Percentiles rank a stretch among this genome's conserved stretches.
phyloP scores from a whole-genome alignment of 495 filamentous ascomycete genomes.

The Lindgomyces ingoldianus region DNA sequence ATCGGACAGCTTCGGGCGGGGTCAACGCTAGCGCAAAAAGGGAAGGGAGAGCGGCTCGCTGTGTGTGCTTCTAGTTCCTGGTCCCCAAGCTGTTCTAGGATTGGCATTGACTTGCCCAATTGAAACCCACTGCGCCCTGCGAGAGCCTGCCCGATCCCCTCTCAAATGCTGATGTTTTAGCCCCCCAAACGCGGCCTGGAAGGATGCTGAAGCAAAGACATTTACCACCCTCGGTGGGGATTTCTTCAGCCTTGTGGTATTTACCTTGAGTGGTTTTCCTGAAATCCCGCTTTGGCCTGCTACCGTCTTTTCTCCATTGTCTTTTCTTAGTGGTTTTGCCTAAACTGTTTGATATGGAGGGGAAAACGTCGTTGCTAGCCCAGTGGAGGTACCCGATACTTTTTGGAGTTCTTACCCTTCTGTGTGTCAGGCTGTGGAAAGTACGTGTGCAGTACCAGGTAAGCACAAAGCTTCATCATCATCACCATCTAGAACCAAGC shows the following conservation, averaged over 20 bases:
- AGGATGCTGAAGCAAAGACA: background rate
- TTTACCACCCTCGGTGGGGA: background rate
- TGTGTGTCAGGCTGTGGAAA: conserved; percentile 7
- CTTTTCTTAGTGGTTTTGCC: no score
- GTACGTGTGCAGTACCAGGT: background rate
- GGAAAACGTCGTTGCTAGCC: background rate
- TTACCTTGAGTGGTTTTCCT: background rate
- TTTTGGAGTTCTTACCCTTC: background rate
- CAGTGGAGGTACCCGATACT: background rate
- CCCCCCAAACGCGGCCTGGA: background rate
- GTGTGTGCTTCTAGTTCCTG: no score
- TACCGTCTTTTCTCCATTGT: background rate
- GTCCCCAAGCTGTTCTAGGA: no score
- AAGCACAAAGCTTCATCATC: background rate
- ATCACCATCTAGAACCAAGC: background rate
- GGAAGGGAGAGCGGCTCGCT: no score
- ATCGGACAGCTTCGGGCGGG: no score
- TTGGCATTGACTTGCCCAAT: no score
- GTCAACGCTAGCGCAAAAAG: no score
- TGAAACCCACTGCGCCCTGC: no score
- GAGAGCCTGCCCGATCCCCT: no score
- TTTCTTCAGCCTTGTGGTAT: background rate
- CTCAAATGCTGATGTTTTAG: background rate
- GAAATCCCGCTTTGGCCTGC: background rate
- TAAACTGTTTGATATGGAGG: background rate